Evolutionary conservation across 768 basidiomycete genomes (phyloP).

Genomic region (Agrocybe chaxingu): DNA sequence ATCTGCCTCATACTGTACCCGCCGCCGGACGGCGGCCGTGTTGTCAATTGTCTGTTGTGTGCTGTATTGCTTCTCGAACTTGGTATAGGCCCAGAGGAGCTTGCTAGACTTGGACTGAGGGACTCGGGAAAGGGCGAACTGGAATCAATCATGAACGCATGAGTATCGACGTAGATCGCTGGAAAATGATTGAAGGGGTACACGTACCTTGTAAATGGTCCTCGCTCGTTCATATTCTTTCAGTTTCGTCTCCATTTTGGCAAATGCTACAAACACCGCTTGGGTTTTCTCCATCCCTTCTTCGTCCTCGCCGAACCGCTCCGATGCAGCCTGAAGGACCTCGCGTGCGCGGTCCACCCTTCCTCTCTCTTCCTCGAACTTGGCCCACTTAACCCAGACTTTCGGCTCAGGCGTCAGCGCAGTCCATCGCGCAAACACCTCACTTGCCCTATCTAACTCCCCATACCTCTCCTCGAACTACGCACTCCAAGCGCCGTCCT

Average conservation of each 20-base stretch:
- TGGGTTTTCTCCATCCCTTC: conserved; percentile 95
- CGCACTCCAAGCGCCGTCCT: conserved; percentile 99
- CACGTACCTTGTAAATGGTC: conserved; percentile 87
- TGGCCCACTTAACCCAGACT: conserved; percentile 77
- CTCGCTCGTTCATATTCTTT: conserved; percentile 96
- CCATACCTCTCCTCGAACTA: conserved; percentile 94
- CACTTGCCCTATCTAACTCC: conserved; percentile 88
- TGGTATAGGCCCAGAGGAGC: conserved; percentile 88
- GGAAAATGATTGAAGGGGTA: background rate
- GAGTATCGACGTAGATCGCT: background rate
- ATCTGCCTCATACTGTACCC: conserved; percentile 98
- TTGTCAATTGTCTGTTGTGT: conserved; percentile 79
- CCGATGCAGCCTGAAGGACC: conserved; percentile 87
- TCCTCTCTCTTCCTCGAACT: conserved; percentile 83
- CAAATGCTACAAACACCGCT: conserved; percentile 88
- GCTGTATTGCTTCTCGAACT: conserved; percentile 97
- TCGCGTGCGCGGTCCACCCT: conserved; percentile 73
- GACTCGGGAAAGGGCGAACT: conserved; percentile 91
- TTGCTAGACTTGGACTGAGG: conserved; percentile 85
- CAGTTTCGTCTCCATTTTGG: conserved; percentile 91
- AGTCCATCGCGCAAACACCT: conserved; percentile 90
- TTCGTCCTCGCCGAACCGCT: conserved; percentile 86
- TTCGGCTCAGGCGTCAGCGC: conserved; percentile 60
- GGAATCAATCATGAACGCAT: background rate
- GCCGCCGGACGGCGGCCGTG: conserved; percentile 90